phyloP scores from a whole-genome alignment of 306 rosid genomes.

The Rosa persica region DNA sequence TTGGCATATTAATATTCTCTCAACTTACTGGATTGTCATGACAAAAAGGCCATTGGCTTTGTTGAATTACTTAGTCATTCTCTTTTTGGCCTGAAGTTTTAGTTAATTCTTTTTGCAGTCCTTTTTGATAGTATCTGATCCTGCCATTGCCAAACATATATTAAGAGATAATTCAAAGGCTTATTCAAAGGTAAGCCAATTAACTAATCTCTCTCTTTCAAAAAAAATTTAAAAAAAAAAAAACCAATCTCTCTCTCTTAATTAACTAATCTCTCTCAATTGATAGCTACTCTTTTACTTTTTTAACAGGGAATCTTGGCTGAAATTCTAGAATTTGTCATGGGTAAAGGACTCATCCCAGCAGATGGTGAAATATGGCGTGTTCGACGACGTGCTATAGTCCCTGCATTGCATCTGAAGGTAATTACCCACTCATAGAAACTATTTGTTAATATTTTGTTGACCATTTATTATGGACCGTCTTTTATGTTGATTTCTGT shows the following conservation, averaged over 20 bases:
- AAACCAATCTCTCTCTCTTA: not conserved
- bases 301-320: conserved; percentile 89
- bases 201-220: conserved; percentile 7
- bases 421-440: conserved; percentile 27
- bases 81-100: not conserved
- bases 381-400: conserved; percentile 79
- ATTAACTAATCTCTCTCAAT: no score
- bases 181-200: conserved; percentile 76
- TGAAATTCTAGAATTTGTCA: conserved; percentile 91
- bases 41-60: not conserved
- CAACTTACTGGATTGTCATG: conserved; percentile 5
- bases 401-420: conserved; percentile 91
- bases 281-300: conserved; percentile 16
- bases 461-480: not conserved
- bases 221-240: no score
- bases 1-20: not conserved
- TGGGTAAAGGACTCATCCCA: conserved; percentile 99
- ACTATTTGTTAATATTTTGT: not conserved
- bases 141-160: conserved; percentile 84
- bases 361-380: conserved; percentile 99
- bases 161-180: conserved; percentile 87
- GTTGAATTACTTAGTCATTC: not conserved
- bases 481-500: conserved; percentile 26
- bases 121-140: conserved; percentile 92
- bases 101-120: conserved; percentile 55